Percentiles rank a stretch among this genome's conserved stretches.
phyloP scores from a whole-genome alignment of 108 stramenopile species.

The Conticribra guillardii region DNA sequence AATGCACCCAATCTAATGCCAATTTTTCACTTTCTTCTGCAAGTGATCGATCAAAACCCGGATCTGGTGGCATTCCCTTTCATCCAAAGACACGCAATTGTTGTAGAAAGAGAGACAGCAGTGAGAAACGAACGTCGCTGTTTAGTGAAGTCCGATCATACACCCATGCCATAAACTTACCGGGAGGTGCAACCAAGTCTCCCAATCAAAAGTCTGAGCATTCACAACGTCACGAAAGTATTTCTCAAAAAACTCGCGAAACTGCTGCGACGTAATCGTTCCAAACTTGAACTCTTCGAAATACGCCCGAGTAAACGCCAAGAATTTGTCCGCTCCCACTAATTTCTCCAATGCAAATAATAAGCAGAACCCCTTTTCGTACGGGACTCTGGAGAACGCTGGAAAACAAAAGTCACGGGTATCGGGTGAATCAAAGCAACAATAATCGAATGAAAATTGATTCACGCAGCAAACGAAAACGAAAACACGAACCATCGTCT shows the following conservation, averaged over 20 bases:
- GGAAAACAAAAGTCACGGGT: no score
- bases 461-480: no score
- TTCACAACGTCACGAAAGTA: conserved; percentile 55
- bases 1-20: neutral
- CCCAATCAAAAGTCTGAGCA: conserved; percentile 77
- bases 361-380: conserved; percentile 91
- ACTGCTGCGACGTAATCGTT: conserved; percentile 80
- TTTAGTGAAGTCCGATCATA: no score
- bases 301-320: conserved; percentile 88
- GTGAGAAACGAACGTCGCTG: neutral
- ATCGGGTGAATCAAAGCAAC: no score
- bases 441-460: no score
- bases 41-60: neutral
- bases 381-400: conserved; percentile 88
- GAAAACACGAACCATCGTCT: no score
- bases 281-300: conserved; percentile 73
- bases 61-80: neutral
- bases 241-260: conserved; percentile 70
- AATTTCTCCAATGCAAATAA: conserved; percentile 81
- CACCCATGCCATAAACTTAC: conserved; percentile 15
- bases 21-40: neutral
- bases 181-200: conserved; percentile 77
- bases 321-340: conserved; percentile 84
- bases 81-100: neutral
- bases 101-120: no score